Base-by-base conservation (phyloP, 2,329 filamentous ascomycete genomes). In the Trichoderma simmonsii region DNA sequence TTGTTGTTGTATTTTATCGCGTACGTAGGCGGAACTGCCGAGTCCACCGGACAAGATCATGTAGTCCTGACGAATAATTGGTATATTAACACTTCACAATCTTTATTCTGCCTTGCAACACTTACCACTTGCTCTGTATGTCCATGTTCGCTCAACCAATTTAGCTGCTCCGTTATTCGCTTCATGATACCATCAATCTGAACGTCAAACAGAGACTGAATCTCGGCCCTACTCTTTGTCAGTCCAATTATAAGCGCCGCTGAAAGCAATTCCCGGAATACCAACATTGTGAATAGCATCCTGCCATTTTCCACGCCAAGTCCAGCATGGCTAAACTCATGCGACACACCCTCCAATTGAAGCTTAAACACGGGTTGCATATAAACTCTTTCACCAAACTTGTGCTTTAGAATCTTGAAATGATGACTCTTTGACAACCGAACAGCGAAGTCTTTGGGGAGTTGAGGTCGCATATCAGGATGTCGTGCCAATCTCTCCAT, bases 371-470 rank as follows among this genome's bases (percentile, higher is more conserved):
- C 75, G 1, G 79, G 75, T 15, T 82, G 80, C 75, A 82, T 81
- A 24, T 82, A 84, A 1, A 82, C 83, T 14, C 76, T 80, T 70
- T 85, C 82, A 2, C 84, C 85, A 74, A 86, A 86, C 73, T 81
- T 82, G 71, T 82, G 80, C 69, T 82, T 82, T 8, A 80, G 74
- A 4, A 78, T 82, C 65, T 77, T 79, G 69, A 83, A 84, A 14
- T 80, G 79, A 6, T 82, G 80, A 24, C 82, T 80, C 63, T 79
- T 79, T 9, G 80, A 79, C 75, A 86, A 78, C 1, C 79, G 77
- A 8, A 79, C 72, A 2, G 82, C 79, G 63, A 80, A 80, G 73
- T 84, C 79, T 0, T 75, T 76, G 0, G 83, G 83, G 1, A 64
- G 39, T 2, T 64, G 39, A 0, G 24, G 39, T 6, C 30, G 18